Percentiles rank a stretch among this genome's conserved stretches.
phyloP scores from a whole-genome alignment of 2,329 filamentous ascomycete genomes.

The Diaporthe sp. region DNA sequence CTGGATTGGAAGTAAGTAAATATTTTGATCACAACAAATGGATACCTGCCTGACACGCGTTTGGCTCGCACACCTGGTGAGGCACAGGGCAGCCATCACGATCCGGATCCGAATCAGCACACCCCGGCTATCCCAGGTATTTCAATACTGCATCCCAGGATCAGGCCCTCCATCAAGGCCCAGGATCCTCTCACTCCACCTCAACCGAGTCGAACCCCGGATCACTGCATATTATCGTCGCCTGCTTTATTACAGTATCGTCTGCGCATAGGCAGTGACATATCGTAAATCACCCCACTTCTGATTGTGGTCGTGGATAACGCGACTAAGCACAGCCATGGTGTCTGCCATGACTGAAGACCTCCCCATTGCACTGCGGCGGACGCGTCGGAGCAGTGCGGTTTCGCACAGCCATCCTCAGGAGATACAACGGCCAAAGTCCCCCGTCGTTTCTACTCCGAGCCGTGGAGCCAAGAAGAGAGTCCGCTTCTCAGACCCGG shows the following conservation, averaged over 20 bases:
- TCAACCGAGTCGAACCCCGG: constrained; percentile 1
- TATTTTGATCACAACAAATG: constrained; percentile 28
- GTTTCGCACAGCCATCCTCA: constrained; percentile 34
- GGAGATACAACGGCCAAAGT: constrained; percentile 34
- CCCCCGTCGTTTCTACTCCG: constrained; percentile 40
- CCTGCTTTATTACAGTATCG: not conserved
- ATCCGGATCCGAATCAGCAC: constrained; percentile 3
- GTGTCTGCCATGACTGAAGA: constrained; percentile 50
- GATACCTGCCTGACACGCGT: constrained; percentile 14
- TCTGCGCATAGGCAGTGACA: not conserved
- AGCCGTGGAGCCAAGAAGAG: constrained; percentile 53
- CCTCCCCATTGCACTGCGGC: constrained; percentile 66
- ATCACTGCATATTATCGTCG: not conserved
- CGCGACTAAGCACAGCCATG: not conserved
- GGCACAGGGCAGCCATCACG: not conserved
- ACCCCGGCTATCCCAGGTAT: constrained; percentile 2
- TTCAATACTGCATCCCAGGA: constrained; percentile 19
- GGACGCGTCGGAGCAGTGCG: constrained; percentile 57
- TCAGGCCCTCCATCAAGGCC: not conserved
- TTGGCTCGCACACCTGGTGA: not conserved
- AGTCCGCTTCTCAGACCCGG: constrained; percentile 71
- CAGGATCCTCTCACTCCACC: constrained; percentile 17
- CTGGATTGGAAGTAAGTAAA: constrained; percentile 2
- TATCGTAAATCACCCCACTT: not conserved
- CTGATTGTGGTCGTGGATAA: not conserved